Percentiles rank a stretch among this genome's conserved stretches.
These are phyloP conservation scores for Taphrina wiesneri DNA, from an alignment of 1,139 yeast genomes.

Conservation along the genomic window DNA sequence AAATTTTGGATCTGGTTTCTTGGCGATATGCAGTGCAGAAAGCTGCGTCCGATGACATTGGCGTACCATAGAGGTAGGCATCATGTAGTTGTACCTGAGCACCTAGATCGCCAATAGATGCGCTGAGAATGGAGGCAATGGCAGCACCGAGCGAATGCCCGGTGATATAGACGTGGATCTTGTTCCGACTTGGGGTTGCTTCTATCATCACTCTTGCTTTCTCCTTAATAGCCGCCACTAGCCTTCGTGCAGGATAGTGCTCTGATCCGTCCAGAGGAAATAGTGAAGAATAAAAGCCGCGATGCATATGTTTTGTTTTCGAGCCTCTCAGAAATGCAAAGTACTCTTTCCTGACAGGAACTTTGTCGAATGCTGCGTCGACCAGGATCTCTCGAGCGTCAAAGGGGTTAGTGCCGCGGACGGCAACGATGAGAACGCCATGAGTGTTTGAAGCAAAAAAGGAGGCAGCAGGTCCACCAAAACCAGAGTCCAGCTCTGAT, in stretches of 20 bases:
- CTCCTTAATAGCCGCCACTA: conserved; percentile 12
- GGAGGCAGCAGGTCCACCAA: conserved; percentile 27
- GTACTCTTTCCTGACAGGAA: neutral
- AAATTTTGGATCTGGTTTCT: neutral
- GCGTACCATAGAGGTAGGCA: conserved; percentile 26
- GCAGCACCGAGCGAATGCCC: conserved; percentile 35
- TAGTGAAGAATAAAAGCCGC: conserved; percentile 24
- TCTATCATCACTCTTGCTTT: conserved; percentile 8
- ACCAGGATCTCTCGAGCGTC: conserved; percentile 18
- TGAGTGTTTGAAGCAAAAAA: neutral
- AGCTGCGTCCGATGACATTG: conserved; percentile 20
- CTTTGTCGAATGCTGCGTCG: conserved; percentile 23
- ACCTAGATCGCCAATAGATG: conserved; percentile 2
- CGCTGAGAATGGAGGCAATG: conserved; percentile 21
- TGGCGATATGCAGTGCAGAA: neutral
- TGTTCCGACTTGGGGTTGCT: neutral
- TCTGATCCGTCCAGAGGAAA: conserved; percentile 9
- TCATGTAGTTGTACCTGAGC: neutral
- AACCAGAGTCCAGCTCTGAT: conserved; percentile 25
- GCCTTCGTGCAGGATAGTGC: conserved; percentile 10
- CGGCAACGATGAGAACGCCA: conserved; percentile 14
- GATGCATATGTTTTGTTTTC: neutral
- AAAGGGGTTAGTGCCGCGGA: conserved; percentile 28
- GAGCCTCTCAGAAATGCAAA: neutral
- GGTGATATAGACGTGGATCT: conserved; percentile 23